Base-by-base conservation (phyloP, 441 rosid genomes). In the Gossypium schwendimanii region DNA sequence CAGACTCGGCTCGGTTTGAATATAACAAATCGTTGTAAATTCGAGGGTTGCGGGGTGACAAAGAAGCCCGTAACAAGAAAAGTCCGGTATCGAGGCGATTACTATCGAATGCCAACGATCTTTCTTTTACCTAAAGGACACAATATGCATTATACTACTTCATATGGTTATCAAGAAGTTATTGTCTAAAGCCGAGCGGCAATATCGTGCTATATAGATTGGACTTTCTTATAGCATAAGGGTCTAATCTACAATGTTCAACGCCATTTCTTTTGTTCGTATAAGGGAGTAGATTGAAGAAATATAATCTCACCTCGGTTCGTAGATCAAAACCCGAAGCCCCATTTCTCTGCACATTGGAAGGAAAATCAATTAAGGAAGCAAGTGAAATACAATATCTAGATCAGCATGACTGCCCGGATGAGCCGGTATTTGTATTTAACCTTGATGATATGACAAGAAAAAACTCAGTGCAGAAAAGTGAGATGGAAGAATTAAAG, bases 311-410 rank as follows among this genome's bases (percentile, higher is more conserved):
- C 59, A 86, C 92, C 89, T 84, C 93, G 61, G 84, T 76, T 77
- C 97, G 85, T 75, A 86, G 75, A 79, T 89, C 94, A 57, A 74
- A 72, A 20, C 83, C 12, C 5, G 81, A 10, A 69, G 84, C 52
- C 2, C 82, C 63, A 0, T 74, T 74, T 73, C 70, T 81, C 96
- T 88, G 88, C 53, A 81, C 11, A 50, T 14, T 49, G 44, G 31
- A 18, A 73, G 52, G 63, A 71, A 72, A 72, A 15, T 24, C 28
- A 14, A 70, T 5, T 44, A 24, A 23, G 31, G 69, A 26, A 50
- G n/a, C 41, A 59, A 33, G 39, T 67, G 28, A 41, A 72, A 1
- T 54, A 17, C 5, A 6, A 28, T 54, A 52, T n/a, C 5, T 12
- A 28, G n/a, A 28, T 24, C 0, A 4, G 14, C 17, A 60, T 3